Evolutionary conservation across 192 early-diverging fungal species (phyloP).

Genomic region (Backusella westeae): DNA sequence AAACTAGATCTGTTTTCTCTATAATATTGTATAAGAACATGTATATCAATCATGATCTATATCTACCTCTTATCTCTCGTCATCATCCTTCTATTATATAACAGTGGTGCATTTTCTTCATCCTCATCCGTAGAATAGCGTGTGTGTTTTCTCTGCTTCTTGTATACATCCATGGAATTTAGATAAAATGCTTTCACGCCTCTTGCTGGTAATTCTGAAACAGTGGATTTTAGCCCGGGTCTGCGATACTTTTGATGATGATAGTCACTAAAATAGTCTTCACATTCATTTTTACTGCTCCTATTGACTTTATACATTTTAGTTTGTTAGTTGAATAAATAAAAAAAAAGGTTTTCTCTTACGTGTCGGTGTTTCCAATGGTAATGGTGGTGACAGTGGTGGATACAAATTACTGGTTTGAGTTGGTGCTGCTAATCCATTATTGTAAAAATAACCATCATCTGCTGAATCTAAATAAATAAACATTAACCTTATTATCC

Average conservation of each 20-base stretch:
- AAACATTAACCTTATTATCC: background rate
- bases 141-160: background rate
- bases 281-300: background rate
- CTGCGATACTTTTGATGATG: constrained; percentile 11
- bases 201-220: constrained; percentile 11
- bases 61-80: background rate
- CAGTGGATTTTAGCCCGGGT: constrained; percentile 7
- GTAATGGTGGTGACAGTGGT: background rate
- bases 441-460: constrained; percentile 12
- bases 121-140: constrained; percentile 2
- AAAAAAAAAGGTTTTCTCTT: background rate
- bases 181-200: constrained; percentile 11
- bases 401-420: background rate
- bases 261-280: constrained; percentile 1
- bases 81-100: background rate
- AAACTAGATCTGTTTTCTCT: background rate
- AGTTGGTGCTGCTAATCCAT: background rate
- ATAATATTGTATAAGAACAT: background rate
- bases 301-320: background rate
- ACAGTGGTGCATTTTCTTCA: background rate
- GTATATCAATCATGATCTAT: too few species aligned
- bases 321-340: too few species aligned
- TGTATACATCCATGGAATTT: background rate
- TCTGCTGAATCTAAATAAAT: constrained; percentile 1
- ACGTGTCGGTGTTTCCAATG: background rate